Percentiles rank a stretch among this genome's conserved stretches.
phyloP scores from a whole-genome alignment of 805 yeast genomes.

The Myxozyma monticola region DNA sequence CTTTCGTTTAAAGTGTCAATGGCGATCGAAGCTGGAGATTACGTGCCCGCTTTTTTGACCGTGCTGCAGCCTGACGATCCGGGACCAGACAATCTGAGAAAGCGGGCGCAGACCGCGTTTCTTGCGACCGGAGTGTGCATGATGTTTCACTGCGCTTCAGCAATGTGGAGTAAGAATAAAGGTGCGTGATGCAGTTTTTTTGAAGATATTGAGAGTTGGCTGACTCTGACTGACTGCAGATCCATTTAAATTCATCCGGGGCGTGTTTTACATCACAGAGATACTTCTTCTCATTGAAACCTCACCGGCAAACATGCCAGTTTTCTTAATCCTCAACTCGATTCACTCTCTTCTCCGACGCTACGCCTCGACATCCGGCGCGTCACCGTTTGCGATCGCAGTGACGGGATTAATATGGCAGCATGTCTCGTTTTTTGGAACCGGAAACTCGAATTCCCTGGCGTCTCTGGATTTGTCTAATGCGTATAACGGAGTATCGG shows the following conservation, averaged over 20 bases:
- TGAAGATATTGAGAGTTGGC: slow-evolving; percentile 33
- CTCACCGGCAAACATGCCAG: slow-evolving; percentile 54
- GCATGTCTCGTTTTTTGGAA: slow-evolving; percentile 75
- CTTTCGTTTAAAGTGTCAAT: slow-evolving; percentile 57
- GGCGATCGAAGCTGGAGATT: slow-evolving; percentile 55
- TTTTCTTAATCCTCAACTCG: slow-evolving; percentile 46
- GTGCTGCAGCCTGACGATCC: background rate
- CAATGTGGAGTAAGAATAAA: slow-evolving; percentile 15
- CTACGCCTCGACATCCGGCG: background rate
- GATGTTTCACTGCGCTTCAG: slow-evolving; percentile 12
- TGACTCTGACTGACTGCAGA: background rate
- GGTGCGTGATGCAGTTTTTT: slow-evolving; percentile 27
- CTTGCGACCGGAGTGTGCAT: slow-evolving; percentile 29
- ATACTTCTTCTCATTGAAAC: slow-evolving; percentile 50
- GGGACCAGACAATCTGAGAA: slow-evolving; percentile 18
- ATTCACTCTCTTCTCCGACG: slow-evolving; percentile 34
- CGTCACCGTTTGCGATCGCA: slow-evolving; percentile 9
- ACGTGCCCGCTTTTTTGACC: slow-evolving; percentile 43
- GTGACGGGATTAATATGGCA: slow-evolving; percentile 49
- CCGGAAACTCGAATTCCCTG: slow-evolving; percentile 89
- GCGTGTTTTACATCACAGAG: slow-evolving; percentile 18
- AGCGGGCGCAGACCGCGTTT: slow-evolving; percentile 37
- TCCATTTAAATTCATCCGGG: slow-evolving; percentile 16
- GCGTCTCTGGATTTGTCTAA: slow-evolving; percentile 89
- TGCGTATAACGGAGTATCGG: slow-evolving; percentile 83